Percentiles rank a stretch among this genome's conserved stretches.
Conservation (phyloP, 2,329 filamentous ascomycete genomes). For the Didymella glomerata region DNA sequence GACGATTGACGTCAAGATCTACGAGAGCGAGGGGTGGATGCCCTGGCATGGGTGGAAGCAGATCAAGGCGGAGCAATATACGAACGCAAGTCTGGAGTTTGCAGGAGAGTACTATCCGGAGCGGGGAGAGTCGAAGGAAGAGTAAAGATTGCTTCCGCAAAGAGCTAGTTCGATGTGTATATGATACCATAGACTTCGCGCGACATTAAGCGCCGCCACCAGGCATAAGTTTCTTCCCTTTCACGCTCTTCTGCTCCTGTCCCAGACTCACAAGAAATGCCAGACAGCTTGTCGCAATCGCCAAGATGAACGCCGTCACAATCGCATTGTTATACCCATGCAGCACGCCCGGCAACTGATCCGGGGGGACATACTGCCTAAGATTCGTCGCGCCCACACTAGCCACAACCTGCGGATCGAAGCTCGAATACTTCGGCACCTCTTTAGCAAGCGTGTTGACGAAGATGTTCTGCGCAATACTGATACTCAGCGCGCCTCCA, state of each 20-base stretch:
- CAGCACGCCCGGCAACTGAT: conserved; percentile 63
- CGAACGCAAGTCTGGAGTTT: conserved; percentile 59
- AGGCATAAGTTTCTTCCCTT: conserved; percentile 60
- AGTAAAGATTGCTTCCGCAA: neutral
- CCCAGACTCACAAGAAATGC: conserved; percentile 56
- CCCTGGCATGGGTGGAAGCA: conserved; percentile 51
- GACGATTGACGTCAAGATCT: conserved; percentile 54
- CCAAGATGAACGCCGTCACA: conserved; percentile 61
- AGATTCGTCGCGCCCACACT: conserved; percentile 66
- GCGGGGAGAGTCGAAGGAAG: conserved; percentile 50
- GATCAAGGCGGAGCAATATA: conserved; percentile 53
- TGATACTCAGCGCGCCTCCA: conserved; percentile 71
- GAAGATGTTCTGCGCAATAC: conserved; percentile 72
- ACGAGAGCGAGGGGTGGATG: conserved; percentile 48
- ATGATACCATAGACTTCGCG: neutral
- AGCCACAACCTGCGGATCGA: conserved; percentile 55
- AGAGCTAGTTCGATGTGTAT: neutral
- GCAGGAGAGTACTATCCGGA: conserved; percentile 58
- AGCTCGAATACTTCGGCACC: conserved; percentile 56
- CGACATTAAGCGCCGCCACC: conserved; percentile 32
- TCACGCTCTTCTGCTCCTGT: conserved; percentile 66
- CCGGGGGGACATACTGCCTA: conserved; percentile 58
- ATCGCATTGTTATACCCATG: conserved; percentile 69
- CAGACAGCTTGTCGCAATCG: conserved; percentile 57
- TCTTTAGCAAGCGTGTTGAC: conserved; percentile 67